Conservation (phyloP, 306 rosid genomes). For the Crataegus laevigata region DNA sequence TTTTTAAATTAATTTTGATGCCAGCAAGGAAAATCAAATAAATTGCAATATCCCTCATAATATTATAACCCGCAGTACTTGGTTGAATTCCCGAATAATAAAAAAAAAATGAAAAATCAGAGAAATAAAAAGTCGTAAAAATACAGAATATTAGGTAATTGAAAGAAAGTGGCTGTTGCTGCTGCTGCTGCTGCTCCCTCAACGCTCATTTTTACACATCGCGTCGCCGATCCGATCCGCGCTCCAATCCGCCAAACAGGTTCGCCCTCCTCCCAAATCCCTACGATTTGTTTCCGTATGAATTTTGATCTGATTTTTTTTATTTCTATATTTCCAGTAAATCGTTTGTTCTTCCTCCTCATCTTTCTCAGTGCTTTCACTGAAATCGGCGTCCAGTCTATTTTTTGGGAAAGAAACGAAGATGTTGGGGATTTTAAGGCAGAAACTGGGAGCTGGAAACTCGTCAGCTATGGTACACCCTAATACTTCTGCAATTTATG, state of each 20-base stretch:
- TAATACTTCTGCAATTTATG: neutral
- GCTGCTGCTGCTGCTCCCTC: neutral
- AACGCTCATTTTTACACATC: neutral
- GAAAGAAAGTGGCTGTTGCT: neutral
- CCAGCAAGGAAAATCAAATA: neutral
- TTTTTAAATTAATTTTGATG: neutral
- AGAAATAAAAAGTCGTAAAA: neutral
- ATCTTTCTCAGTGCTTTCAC: neutral
- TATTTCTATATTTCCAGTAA: neutral
- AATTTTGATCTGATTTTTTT: constrained; percentile 2
- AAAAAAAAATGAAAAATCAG: neutral
- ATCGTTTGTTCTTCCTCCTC: neutral
- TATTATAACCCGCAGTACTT: neutral
- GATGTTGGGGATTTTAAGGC: constrained; percentile 67
- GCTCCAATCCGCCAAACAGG: neutral
- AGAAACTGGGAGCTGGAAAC: constrained; percentile 42
- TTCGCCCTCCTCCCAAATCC: neutral
- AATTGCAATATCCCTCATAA: neutral
- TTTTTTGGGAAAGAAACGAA: constrained; percentile 11
- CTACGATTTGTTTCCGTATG: neutral
- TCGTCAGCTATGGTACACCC: constrained; percentile 31
- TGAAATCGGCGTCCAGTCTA: neutral
- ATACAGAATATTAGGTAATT: neutral
- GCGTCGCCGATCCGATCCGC: constrained; percentile 11
- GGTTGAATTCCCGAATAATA: neutral